Base-by-base conservation (phyloP, 805 yeast species). In the Wickerhamiella nectarea region DNA sequence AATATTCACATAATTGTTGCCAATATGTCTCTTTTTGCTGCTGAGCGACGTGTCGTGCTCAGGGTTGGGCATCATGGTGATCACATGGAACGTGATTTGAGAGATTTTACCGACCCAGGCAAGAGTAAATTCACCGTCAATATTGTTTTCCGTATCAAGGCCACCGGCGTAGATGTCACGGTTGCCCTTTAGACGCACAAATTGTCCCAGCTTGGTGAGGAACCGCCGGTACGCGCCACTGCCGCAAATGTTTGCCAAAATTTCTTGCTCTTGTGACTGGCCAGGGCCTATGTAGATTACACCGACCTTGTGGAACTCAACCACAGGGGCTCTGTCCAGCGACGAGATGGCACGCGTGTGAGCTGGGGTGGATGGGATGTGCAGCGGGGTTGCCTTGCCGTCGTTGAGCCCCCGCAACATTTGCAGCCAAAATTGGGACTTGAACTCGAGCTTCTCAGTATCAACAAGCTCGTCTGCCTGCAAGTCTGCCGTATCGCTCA, bases 1-100 rank as follows among this genome's bases (percentile, higher is more conserved):
- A 19, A 85, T 74, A 55, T 79, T 81, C 45, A 85, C 91, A 58
- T 75, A 78, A 56, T 84, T 73, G 62, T 85, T 85, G 6, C 95
- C 95, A 49, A 85, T 80, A 57, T 85, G 95, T 44, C 86, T 64
- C 60, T 85, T 85, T 61, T 84, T 85, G 57, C 69, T 56, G 12
- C 76, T 69, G 22, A 60, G 65, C 14, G 56, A 54, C 3, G 58
- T 56, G 50, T 78, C 80, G 40, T 69, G 65, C 15, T 50, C 52
- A 3, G 60, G 59, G 15, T 56, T 56, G 2, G 87, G 85, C 94
- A 85, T 85, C 70, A 85, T 60, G 0, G 94, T 82, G 2, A 86
- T 77, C 8, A 82, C 72, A 57, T 85, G 95, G 59, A 74, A 85
- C 8, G 83, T 71, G 34, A 83, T 61, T 53, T 84, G 94, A 1